phyloP scores from a whole-genome alignment of 768 basidiomycete genomes.

The Phanerochaete sordida region DNA sequence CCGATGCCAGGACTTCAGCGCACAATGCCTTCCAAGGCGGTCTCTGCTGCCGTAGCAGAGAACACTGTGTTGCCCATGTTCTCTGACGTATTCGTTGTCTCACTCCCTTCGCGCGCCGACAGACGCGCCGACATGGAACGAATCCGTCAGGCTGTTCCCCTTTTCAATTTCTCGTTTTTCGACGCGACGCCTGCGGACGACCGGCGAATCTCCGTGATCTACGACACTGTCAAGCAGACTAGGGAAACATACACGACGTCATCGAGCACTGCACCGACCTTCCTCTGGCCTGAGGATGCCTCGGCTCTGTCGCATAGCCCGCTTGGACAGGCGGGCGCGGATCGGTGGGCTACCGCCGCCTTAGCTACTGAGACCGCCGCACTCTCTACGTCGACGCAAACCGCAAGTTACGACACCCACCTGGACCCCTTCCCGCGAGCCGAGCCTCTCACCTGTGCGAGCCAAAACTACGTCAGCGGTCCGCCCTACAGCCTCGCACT shows the following conservation, averaged over 20 bases:
- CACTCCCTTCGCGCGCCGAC: constrained; percentile 53
- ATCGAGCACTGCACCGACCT: neutral
- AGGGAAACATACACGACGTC: constrained; percentile 1
- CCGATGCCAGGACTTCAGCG: neutral
- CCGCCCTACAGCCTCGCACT: constrained; percentile 30
- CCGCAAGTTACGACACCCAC: neutral
- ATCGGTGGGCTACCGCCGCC: neutral
- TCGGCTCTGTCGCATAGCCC: neutral
- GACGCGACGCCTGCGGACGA: constrained; percentile 44
- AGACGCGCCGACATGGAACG: constrained; percentile 56
- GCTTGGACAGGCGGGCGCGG: neutral
- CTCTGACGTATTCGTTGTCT: constrained; percentile 51
- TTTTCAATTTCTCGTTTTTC: constrained; percentile 50
- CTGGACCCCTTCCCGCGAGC: neutral
- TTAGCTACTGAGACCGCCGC: neutral
- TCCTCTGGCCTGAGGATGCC: neutral
- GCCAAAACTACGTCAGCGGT: constrained; percentile 13
- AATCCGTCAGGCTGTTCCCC: constrained; percentile 39
- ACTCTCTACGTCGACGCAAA: neutral
- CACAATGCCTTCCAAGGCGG: neutral
- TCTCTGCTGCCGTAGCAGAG: neutral
- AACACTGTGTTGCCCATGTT: constrained; percentile 14
- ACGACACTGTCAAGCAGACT: constrained; percentile 35
- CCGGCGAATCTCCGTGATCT: constrained; percentile 27
- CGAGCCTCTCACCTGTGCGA: constrained; percentile 39